phyloP scores from a whole-genome alignment of 75 land plant species.

The Larix kaempferi region DNA sequence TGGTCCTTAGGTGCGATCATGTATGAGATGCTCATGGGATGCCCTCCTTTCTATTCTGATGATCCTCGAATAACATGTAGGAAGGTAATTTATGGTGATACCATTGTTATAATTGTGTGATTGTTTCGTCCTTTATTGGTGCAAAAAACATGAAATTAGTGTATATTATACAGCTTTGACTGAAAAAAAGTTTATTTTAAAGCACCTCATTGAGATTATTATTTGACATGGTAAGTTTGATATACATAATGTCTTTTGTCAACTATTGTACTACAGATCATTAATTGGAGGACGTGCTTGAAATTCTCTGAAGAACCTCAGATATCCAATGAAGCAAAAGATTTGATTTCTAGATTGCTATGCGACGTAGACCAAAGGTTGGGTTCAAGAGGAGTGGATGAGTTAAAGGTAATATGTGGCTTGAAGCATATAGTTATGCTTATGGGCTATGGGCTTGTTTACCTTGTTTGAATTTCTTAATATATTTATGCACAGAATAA shows the following conservation, averaged over 20 bases:
- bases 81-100: slow-evolving; percentile 38
- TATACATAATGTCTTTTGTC: not conserved
- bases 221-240: not conserved
- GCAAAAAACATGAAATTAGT: not conserved
- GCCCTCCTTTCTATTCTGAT: slow-evolving; percentile 85
- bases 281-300: slow-evolving; percentile 70
- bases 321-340: slow-evolving; percentile 69
- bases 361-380: slow-evolving; percentile 74
- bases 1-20: slow-evolving; percentile 84
- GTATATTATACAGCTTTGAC: not conserved
- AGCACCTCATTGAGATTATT: no score
- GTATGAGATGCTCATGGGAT: slow-evolving; percentile 78
- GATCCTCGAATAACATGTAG: slow-evolving; percentile 75
- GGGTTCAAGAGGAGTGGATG: slow-evolving; percentile 67
- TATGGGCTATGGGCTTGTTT: no score
- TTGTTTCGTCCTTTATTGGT: not conserved
- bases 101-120: not conserved
- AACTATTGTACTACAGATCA: slow-evolving; percentile 45
- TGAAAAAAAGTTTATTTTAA: not conserved
- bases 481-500: no score
- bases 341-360: slow-evolving; percentile 66
- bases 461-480: no score
- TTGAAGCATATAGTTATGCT: no score
- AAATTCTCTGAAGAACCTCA: slow-evolving; percentile 70
- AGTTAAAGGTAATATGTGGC: slow-evolving; percentile 53